Base-by-base conservation (phyloP, 2,329 filamentous ascomycete species). In the Sclerotinia subarctica region DNA sequence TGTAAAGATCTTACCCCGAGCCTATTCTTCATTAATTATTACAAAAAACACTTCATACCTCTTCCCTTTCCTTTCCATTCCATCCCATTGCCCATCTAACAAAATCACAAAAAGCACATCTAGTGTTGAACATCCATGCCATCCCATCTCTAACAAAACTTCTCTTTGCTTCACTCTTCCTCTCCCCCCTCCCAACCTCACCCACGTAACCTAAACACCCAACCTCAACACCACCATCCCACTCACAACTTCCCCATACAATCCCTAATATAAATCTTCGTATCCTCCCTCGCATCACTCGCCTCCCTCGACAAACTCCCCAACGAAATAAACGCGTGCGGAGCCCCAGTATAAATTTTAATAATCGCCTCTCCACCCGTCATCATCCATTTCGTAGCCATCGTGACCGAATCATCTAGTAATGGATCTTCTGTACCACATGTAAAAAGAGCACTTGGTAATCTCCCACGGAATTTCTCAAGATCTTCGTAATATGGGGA, bases 351-450 rank as follows among this genome's bases (percentile, higher is more conserved):
- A 73, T 81, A 85, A 21, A 86, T 77, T 76, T 83, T 87, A 3
- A 85, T 76, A 3, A 85, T 76, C 0, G 80, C 79, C 74, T 85
- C 82, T 6, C 79, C 81, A 2, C 84, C 84, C 70, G 77, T 79
- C 75, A 83, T 82, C 72, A 76, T 73, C 85, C 85, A 87, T 76
- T 85, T 86, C 2, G 79, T 76, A 5, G 79, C 78, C 85, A 88
- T 86, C 0, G 85, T 72, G 64, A 87, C 72, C 13, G 79, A 79
- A 73, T 88, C 85, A 71, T 83, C 80, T 0, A 87, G 72, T 69
- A 87, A 71, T 7, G 80, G 79, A 75, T 88, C 85, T 68, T 83
- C 80, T 6, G 84, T 86, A 0, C 85, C 85, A 68, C 81, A 83
- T 0, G 81, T 79, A 70, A 87, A 87, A 26, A 88, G 72, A 3